Evolutionary conservation across 495 filamentous ascomycete genomes (phyloP), one percentile per base, ranked within the genome.

Genomic region (Glarea lozoyensis): DNA sequence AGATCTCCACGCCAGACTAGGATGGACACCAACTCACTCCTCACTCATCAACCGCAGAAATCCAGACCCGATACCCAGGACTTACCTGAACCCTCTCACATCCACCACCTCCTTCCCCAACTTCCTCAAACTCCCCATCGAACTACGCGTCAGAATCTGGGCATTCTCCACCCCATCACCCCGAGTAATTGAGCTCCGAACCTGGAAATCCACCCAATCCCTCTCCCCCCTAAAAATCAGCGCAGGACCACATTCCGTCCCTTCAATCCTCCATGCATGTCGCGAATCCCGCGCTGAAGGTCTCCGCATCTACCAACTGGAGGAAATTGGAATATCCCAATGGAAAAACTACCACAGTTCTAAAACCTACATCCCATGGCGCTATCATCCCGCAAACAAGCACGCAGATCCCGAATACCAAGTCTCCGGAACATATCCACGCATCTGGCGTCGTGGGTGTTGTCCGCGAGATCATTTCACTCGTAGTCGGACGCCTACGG

Each of bases 71-170:
- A 16, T n/a, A 33, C n/a, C 16, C 16, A 20, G 41, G 4, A 6
- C 29, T 2, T 5, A 12, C n/a, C 13, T 15, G 13, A 4, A 12
- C n/a, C 13, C 3, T 16, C 9, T 34, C 2, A 15, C 16, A 7
- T n/a, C 3, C 2, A 6, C 23, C 16, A 11, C 42, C 18, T 17
- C 31, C 1, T 54, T 54, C 32, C 25, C 13, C 18, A 27, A 20
- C 21, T 54, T 54, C 35, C 23, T 38, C 12, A 4, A 39, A 4
- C 35, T 54, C n/a, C 51, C 51, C 1, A 6, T 40, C 15, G 51
- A 54, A 18, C 42, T 54, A 10, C 37, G 51, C 9, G 30, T 54
- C 22, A 19, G 38, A n/a, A 54, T 54, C 37, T 54, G 51, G 51
- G n/a, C 27, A 15, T 43, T 50, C 23, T 24, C 46, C 17, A 16